These are phyloP conservation scores for Eucalyptus globulus DNA, from an alignment of 345 rosid species.

Conservation along the genomic window DNA sequence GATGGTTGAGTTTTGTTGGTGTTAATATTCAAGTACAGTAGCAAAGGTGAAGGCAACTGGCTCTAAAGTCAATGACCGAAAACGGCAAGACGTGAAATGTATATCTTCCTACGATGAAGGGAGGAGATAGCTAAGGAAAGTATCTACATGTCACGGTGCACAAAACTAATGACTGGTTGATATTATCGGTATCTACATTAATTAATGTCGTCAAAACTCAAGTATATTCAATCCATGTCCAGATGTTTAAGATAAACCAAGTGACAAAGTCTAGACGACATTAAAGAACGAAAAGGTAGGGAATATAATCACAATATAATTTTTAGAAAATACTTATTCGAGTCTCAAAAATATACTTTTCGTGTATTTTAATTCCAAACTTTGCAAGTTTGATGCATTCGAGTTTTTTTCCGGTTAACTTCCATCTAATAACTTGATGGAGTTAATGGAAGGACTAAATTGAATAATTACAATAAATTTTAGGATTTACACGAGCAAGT, in stretches of 20 bases:
- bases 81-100: rapidly evolving
- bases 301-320: rapidly evolving
- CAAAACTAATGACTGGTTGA: background rate
- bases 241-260: background rate
- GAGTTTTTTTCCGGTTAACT: background rate
- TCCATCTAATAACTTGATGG: background rate
- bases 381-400: background rate
- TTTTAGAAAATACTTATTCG: rapidly evolving
- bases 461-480: background rate
- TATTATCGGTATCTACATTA: rapidly evolving
- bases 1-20: background rate
- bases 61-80: rapidly evolving
- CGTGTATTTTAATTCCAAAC: background rate
- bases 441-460: background rate
- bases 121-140: background rate
- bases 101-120: background rate
- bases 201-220: background rate
- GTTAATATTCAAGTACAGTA: rapidly evolving
- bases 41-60: rapidly evolving
- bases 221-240: rapidly evolving
- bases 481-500: background rate
- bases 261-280: rapidly evolving
- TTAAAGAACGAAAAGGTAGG: rapidly evolving
- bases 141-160: rapidly evolving
- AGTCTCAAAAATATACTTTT: background rate